These are phyloP conservation scores for Massariosphaeria phaeospora DNA, from an alignment of 495 filamentous ascomycete genomes.

Conservation along the genomic window DNA sequence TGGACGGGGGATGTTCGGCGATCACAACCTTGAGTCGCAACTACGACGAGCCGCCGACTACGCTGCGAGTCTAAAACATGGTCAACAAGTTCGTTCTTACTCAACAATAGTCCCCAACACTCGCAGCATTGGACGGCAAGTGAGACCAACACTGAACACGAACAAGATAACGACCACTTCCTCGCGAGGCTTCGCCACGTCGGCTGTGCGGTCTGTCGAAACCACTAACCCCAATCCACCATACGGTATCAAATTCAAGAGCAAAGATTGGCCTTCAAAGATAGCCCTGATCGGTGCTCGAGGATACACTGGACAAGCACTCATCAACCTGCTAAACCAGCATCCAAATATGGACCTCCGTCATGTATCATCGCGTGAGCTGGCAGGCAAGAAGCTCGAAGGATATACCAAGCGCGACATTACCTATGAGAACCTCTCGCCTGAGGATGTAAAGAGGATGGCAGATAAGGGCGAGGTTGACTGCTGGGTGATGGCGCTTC, in stretches of 20 bases:
- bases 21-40: conserved; percentile 81
- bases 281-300: conserved; percentile 92
- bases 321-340: conserved; percentile 81
- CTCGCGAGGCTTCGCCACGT: conserved; percentile 51
- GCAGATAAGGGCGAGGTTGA: conserved; percentile 88
- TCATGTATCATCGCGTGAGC: conserved; percentile 91
- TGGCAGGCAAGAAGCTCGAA: conserved; percentile 83
- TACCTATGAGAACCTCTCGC: conserved; percentile 82
- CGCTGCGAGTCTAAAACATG: conserved; percentile 54
- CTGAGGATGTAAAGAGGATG: conserved; percentile 88
- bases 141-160: conserved; percentile 14
- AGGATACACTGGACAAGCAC: conserved; percentile 90
- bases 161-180: conserved; percentile 3
- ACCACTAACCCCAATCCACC: conserved; percentile 96
- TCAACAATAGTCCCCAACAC: conserved; percentile 24
- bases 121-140: conserved; percentile 9
- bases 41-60: conserved; percentile 71
- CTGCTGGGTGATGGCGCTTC: conserved; percentile 97
- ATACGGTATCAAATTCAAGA: conserved; percentile 86
- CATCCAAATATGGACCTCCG: conserved; percentile 93
- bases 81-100: conserved; percentile 35
- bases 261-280: conserved; percentile 72
- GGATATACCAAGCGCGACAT: conserved; percentile 93
- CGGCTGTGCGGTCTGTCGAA: conserved; percentile 12
- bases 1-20: conserved; percentile 82